phyloP scores from a whole-genome alignment of 129 eudicot species.

The Deinandra increscens region DNA sequence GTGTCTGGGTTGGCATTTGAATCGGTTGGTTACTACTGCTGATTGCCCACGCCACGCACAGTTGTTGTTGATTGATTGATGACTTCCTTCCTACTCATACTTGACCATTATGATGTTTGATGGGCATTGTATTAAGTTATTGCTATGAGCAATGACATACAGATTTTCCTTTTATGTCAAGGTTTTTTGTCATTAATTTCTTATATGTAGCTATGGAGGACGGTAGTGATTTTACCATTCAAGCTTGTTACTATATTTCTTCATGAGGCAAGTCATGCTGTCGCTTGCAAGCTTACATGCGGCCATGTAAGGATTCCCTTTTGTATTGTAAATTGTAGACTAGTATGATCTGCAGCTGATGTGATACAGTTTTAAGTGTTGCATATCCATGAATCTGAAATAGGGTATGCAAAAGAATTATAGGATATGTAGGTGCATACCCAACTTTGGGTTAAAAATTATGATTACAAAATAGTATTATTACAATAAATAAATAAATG shows the following conservation, averaged over 20 bases:
- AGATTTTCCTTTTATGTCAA: neutral
- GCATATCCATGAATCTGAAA: neutral
- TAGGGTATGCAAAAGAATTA: too few relatives aligned
- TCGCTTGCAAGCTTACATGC: conserved; percentile 74
- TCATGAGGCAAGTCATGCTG: conserved; percentile 81
- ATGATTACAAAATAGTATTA: neutral
- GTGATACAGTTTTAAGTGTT: neutral
- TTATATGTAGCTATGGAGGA: conserved; percentile 63
- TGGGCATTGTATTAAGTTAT: neutral
- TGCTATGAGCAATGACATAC: neutral
- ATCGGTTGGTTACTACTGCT: too few relatives aligned
- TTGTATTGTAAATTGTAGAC: neutral
- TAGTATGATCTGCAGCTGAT: neutral
- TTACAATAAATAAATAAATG: too few relatives aligned
- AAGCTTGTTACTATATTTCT: conserved; percentile 71
- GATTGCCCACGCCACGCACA: too few relatives aligned
- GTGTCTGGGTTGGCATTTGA: too few relatives aligned
- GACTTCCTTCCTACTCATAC: too few relatives aligned
- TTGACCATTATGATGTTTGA: too few relatives aligned
- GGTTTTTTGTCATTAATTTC: neutral
- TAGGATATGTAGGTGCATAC: too few relatives aligned
- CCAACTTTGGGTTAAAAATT: too few relatives aligned
- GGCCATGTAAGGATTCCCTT: conserved; percentile 52
- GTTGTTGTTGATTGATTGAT: too few relatives aligned
- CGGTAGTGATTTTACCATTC: conserved; percentile 58